These are phyloP conservation scores for Melampsora americana DNA, from an alignment of 1,284 basidiomycete genomes.

Conservation along the genomic window DNA sequence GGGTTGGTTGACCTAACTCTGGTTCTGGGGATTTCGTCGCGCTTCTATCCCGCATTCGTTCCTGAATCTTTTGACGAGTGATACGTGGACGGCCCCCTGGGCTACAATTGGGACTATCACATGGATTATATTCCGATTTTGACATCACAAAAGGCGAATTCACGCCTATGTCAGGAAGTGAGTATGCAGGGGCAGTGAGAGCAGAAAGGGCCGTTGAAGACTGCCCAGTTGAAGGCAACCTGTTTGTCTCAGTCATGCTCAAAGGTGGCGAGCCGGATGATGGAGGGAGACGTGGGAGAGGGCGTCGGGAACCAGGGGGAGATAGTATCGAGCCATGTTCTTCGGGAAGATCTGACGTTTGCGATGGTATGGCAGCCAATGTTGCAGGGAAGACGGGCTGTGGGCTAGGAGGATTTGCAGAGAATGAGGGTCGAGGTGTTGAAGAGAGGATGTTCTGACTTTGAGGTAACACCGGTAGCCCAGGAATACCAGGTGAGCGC, in stretches of 20 bases:
- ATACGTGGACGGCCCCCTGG: conserved; percentile 24
- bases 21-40: conserved; percentile 7
- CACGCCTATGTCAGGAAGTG: conserved; percentile 23
- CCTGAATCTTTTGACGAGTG: conserved; percentile 38
- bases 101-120: conserved; percentile 15
- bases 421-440: conserved; percentile 36
- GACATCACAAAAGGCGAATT: conserved; percentile 30
- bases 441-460: conserved; percentile 16
- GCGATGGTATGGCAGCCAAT: not conserved
- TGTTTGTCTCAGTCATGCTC: not conserved
- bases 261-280: not conserved
- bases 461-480: not conserved
- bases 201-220: conserved; percentile 1
- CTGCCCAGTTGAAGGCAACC: not conserved
- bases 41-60: conserved; percentile 22
- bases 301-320: conserved; percentile 30
- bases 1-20: not conserved
- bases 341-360: not conserved
- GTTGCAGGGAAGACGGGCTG: conserved; percentile 10
- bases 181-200: not conserved
- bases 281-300: conserved; percentile 27
- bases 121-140: conserved; percentile 10
- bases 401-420: conserved; percentile 22
- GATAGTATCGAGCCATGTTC: not conserved
- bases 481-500: not conserved